These are phyloP conservation scores for Juncus inflexus DNA, from an alignment of 176 grass and related monocot species.

Conservation along the genomic window DNA sequence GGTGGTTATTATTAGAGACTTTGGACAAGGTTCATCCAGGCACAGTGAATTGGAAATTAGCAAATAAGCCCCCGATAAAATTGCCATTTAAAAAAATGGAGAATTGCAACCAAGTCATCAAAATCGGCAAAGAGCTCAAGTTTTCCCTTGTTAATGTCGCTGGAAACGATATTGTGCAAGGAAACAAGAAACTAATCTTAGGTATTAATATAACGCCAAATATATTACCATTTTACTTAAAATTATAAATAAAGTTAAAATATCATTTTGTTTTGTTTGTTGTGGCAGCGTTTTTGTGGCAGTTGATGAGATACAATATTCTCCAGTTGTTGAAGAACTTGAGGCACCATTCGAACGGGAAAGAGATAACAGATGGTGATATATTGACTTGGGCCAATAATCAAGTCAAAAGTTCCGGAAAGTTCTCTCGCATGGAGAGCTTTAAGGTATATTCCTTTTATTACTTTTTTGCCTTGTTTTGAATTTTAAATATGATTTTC, in stretches of 20 bases:
- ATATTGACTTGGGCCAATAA: slow-evolving; percentile 89
- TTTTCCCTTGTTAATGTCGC: slow-evolving; percentile 98
- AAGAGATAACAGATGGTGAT: slow-evolving; percentile 79
- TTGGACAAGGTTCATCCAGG: slow-evolving; percentile 77
- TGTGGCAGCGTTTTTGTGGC: slow-evolving; percentile 77
- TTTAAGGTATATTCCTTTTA: slow-evolving; percentile 64
- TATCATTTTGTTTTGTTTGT: slow-evolving; percentile 4
- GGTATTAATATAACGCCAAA: slow-evolving; percentile 26
- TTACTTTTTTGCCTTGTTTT: slow-evolving; percentile 1
- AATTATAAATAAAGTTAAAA: background rate
- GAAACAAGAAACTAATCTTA: slow-evolving; percentile 96
- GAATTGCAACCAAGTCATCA: slow-evolving; percentile 98
- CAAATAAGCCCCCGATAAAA: slow-evolving; percentile 89
- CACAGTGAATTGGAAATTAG: slow-evolving; percentile 85
- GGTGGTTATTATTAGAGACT: slow-evolving; percentile 91
- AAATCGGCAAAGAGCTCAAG: slow-evolving; percentile 89
- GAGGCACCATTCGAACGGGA: slow-evolving; percentile 84
- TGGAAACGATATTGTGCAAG: slow-evolving; percentile 94
- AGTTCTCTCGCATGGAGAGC: slow-evolving; percentile 73
- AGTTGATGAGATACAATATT: slow-evolving; percentile 96
- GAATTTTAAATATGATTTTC: too few relatives aligned
- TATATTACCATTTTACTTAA: too few relatives aligned
- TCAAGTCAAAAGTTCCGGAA: slow-evolving; percentile 85
- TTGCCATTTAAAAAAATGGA: slow-evolving; percentile 92
- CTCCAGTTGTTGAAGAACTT: slow-evolving; percentile 86